A percentile compares a stretch with the other conserved stretches of the same genome.
Evolutionary conservation across 495 filamentous ascomycete genomes (phyloP).

Genomic region (Xylaria acuta): DNA sequence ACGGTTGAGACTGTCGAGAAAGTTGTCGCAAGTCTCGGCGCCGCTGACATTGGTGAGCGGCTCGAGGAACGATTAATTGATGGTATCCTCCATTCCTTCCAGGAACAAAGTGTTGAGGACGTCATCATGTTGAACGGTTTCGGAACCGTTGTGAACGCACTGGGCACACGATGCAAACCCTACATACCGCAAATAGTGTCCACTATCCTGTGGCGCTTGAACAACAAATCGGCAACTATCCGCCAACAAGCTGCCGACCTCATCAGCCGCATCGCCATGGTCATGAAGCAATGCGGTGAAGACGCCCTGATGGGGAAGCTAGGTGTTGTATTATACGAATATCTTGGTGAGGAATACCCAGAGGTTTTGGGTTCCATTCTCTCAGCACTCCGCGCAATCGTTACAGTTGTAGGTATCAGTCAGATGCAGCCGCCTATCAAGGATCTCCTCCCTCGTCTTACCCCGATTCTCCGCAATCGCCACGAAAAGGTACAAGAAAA

Average conservation of each 20-base stretch:
- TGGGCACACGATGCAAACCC: constrained; percentile 92
- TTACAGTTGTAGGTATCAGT: constrained; percentile 97
- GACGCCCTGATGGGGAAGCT: constrained; percentile 96
- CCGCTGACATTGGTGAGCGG: constrained; percentile 90
- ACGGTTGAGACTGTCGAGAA: constrained; percentile 97
- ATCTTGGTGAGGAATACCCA: constrained; percentile 98
- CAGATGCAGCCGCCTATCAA: constrained; percentile 99
- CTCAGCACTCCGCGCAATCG: constrained; percentile 92
- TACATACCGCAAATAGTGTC: constrained; percentile 96
- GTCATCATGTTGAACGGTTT: constrained; percentile 98
- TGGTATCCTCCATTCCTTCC: constrained; percentile 96
- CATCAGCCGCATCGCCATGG: constrained; percentile 94
- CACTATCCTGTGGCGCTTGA: constrained; percentile 95
- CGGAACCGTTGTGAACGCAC: constrained; percentile 94
- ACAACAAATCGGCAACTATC: constrained; percentile 96
- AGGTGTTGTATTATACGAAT: constrained; percentile 96
- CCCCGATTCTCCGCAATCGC: constrained; percentile 95
- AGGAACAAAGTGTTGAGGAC: constrained; percentile 97
- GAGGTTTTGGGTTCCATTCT: constrained; percentile 97
- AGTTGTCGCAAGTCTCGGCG: constrained; percentile 87
- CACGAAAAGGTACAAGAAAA: constrained; percentile 99
- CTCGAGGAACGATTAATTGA: constrained; percentile 94
- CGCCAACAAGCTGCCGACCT: constrained; percentile 97
- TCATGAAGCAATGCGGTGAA: constrained; percentile 98
- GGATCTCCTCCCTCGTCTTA: constrained; percentile 92